Evolutionary conservation across 176 grass and related monocot species (phyloP).

Genomic region (Themeda triandra): DNA sequence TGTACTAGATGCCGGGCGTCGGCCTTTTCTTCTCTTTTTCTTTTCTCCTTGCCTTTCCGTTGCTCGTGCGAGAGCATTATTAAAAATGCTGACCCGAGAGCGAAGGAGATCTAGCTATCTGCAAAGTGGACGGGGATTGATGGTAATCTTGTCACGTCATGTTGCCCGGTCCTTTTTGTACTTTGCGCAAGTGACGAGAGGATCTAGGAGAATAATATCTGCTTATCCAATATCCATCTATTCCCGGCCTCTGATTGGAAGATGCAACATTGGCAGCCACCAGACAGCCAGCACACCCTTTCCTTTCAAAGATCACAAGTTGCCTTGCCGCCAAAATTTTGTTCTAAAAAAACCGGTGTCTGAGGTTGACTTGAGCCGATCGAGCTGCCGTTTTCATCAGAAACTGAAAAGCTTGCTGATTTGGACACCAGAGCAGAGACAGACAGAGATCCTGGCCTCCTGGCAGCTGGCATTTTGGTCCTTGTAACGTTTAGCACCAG

Average conservation of each 20-base stretch:
- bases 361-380: constrained; percentile 18
- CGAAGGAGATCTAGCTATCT: neutral
- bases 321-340: neutral
- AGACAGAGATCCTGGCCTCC: neutral
- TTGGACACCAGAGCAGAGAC: neutral
- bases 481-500: too few relatives aligned
- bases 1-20: neutral
- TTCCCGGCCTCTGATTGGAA: neutral
- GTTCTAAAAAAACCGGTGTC: neutral
- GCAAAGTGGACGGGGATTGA: neutral
- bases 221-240: neutral
- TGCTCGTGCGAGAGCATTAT: neutral
- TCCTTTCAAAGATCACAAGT: neutral
- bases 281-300: neutral
- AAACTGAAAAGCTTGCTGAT: neutral
- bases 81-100: constrained; percentile 17
- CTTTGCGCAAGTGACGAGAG: constrained; percentile 23
- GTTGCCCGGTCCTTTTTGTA: neutral
- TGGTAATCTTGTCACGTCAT: constrained; percentile 30
- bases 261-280: neutral
- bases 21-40: neutral
- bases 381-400: neutral
- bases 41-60: neutral
- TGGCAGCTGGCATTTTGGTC: neutral
- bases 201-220: neutral